Evolutionary conservation across 2,329 filamentous ascomycete species (phyloP), one percentile per base, ranked within the genome.

Genomic region (Colletotrichum sp.): DNA sequence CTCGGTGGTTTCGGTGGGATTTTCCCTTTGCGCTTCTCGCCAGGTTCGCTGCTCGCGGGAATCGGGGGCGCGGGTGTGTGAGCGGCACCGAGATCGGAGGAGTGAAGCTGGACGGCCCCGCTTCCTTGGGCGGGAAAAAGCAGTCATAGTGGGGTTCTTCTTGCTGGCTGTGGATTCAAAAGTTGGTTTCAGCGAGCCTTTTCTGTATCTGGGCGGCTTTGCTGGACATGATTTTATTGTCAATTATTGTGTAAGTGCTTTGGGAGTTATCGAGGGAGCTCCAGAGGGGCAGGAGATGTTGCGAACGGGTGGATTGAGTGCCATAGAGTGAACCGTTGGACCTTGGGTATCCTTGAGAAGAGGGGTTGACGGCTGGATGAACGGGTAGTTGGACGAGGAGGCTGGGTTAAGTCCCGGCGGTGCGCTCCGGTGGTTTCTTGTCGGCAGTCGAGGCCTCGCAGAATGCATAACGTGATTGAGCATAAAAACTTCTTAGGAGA

Each of bases 81-180:
- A 70, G 62, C 32, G 15, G 34, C 61, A 56, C 69, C 73, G 73
- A 75, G 62, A 67, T 75, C 73, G 73, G 73, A 75, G 69, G 32
- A 25, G 4, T 13, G 39, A 52, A 22, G 39, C 25, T 52, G 43
- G n/a, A n/a, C 34, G 43, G 28, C 70, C 68, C 70, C 70, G 64
- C 64, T 67, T 15, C 27, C 18, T 39, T 36, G 28, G 48, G 55
- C 55, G 36, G 25, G 27, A 52, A 73, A 60, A 34, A 7, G 27
- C 32, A 71, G 68, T 55, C 71, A 74, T 66, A 18, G 67, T 48
- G 71, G 71, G 52, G 67, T 32, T 30, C 68, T 32, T 15, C n/a
- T 52, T 52, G 43, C 43, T 52, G 8, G 10, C 25, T 56, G 48
- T 56, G 39, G 58, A 18, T 43, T 64, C 34, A 62, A n/a, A 30